These are phyloP conservation scores for Cyberlindnera bimundalis DNA, from an alignment of 805 yeast species.

Conservation along the genomic window DNA sequence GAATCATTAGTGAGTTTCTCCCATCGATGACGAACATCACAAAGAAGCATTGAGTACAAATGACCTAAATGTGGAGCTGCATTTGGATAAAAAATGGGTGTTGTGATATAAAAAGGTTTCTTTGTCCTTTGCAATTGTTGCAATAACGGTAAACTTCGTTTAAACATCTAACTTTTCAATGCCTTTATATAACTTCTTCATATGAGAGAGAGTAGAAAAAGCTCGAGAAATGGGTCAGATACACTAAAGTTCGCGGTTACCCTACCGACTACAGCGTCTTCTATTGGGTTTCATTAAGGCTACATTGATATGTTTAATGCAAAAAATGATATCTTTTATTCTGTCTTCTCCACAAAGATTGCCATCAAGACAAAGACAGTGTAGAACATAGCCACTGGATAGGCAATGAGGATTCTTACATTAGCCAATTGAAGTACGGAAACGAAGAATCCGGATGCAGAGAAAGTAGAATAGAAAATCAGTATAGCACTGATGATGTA, in stretches of 20 bases:
- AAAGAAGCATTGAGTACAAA: slow-evolving; percentile 77
- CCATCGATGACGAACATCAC: slow-evolving; percentile 82
- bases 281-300: no score
- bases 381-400: slow-evolving; percentile 88
- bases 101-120: slow-evolving; percentile 53
- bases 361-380: slow-evolving; percentile 95
- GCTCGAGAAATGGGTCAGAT: no score
- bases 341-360: slow-evolving; percentile 53
- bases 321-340: not conserved
- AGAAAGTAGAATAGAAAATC: slow-evolving; percentile 86
- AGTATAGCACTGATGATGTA: slow-evolving; percentile 63
- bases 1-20: slow-evolving; percentile 41
- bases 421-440: slow-evolving; percentile 77
- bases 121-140: not conserved
- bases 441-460: slow-evolving; percentile 91
- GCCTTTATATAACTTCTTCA: no score
- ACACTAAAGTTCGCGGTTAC: no score
- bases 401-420: slow-evolving; percentile 87
- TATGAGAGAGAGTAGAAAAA: no score
- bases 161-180: slow-evolving; percentile 7
- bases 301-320: slow-evolving; percentile 1
- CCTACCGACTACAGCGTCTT: no score
- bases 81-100: slow-evolving; percentile 96
- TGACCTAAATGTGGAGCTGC: slow-evolving; percentile 96
- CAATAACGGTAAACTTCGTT: slow-evolving; percentile 7